These are phyloP conservation scores for Schizosaccharomyces osmophilus DNA, from an alignment of 805 yeast genomes.

Conservation along the genomic window DNA sequence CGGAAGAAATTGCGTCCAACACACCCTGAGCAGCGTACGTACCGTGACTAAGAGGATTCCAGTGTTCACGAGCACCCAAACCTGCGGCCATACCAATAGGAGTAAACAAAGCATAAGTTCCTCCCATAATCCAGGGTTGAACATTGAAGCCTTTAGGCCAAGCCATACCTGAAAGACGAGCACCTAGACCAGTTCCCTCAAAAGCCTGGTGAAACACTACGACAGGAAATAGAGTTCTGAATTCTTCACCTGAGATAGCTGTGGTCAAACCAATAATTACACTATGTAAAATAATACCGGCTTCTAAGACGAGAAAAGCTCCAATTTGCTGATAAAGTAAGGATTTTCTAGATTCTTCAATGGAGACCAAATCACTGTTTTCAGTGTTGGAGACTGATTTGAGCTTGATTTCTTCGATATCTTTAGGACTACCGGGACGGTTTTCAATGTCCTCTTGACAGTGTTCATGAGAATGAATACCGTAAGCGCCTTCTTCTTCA, in stretches of 20 bases:
- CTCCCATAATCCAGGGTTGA: constrained; percentile 27
- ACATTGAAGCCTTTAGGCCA: constrained; percentile 25
- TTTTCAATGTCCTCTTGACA: constrained; percentile 7
- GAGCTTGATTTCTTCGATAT: background rate
- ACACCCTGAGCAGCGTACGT: constrained; percentile 17
- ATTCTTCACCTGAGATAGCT: constrained; percentile 59
- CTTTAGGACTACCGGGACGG: constrained; percentile 6
- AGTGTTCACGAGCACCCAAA: constrained; percentile 36
- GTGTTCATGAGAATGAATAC: constrained; percentile 4
- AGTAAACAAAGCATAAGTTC: constrained; percentile 32
- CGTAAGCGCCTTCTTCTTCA: background rate
- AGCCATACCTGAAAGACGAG: constrained; percentile 33
- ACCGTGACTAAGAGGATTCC: constrained; percentile 11
- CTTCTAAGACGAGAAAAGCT: constrained; percentile 38
- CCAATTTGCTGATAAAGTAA: constrained; percentile 13
- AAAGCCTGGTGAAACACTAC: constrained; percentile 31
- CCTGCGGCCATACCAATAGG: constrained; percentile 51
- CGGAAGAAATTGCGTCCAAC: constrained; percentile 45
- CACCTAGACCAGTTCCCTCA: constrained; percentile 57
- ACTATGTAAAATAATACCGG: constrained; percentile 63
- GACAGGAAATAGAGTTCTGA: constrained; percentile 40
- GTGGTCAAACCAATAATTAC: constrained; percentile 54
- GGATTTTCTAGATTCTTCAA: constrained; percentile 11
- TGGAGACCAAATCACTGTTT: constrained; percentile 1
- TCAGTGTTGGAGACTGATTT: constrained; percentile 3